These are phyloP conservation scores for Metarhizium album DNA, from an alignment of 2,329 filamentous ascomycete genomes.

Conservation along the genomic window DNA sequence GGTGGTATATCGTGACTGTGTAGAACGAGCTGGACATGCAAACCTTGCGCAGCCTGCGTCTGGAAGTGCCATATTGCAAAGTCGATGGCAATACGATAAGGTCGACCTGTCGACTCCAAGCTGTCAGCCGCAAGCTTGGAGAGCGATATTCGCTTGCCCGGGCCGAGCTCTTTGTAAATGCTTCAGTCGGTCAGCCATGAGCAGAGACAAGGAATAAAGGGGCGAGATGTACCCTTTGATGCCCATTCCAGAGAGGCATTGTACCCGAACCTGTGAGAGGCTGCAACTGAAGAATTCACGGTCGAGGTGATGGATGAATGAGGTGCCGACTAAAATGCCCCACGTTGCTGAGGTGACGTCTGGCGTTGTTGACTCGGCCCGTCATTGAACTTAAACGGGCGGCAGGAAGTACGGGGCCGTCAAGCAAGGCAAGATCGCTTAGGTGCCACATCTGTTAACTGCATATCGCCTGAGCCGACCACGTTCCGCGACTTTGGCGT, in stretches of 20 bases:
- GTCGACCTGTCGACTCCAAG: slow-evolving; percentile 57
- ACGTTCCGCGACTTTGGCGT: neutral
- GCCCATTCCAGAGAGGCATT: slow-evolving; percentile 35
- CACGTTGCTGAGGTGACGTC: slow-evolving; percentile 20
- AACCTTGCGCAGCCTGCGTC: slow-evolving; percentile 68
- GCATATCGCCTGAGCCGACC: neutral
- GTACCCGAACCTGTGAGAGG: neutral
- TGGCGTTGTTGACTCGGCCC: slow-evolving; percentile 18
- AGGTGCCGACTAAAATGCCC: slow-evolving; percentile 6
- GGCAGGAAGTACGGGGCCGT: neutral
- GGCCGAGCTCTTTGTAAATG: slow-evolving; percentile 81
- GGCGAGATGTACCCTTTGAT: slow-evolving; percentile 47
- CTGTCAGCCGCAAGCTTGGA: slow-evolving; percentile 73
- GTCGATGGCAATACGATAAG: slow-evolving; percentile 81
- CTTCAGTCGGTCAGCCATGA: slow-evolving; percentile 33
- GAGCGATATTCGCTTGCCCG: slow-evolving; percentile 68
- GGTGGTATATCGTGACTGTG: neutral
- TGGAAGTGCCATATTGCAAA: slow-evolving; percentile 98
- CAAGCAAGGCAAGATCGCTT: neutral
- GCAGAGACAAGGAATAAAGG: neutral
- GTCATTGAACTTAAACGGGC: neutral
- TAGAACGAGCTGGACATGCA: neutral
- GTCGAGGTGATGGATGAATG: neutral
- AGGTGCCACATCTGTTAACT: neutral
- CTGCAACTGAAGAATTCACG: neutral